Evolutionary conservation across 1,139 yeast genomes (phyloP).

Genomic region (Saccharomyces pastorianus): DNA sequence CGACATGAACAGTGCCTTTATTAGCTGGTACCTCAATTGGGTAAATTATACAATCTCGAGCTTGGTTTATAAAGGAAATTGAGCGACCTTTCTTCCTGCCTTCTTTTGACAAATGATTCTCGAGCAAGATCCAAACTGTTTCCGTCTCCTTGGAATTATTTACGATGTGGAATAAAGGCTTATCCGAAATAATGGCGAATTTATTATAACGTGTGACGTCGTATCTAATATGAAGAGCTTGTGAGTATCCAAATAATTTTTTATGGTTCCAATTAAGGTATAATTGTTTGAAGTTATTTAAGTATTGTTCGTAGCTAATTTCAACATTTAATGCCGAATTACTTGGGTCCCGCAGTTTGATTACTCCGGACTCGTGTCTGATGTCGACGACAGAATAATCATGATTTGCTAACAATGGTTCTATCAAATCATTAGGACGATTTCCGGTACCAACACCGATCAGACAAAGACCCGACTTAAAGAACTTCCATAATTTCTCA

Average conservation of each 20-base stretch:
- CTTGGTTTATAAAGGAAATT: slow-evolving; percentile 19
- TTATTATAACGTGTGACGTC: slow-evolving; percentile 15
- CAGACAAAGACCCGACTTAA: slow-evolving; percentile 33
- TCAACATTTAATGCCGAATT: slow-evolving; percentile 21
- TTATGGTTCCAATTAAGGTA: slow-evolving; percentile 64
- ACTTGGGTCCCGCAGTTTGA: slow-evolving; percentile 53
- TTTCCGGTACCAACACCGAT: slow-evolving; percentile 66
- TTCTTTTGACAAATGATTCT: slow-evolving; percentile 21
- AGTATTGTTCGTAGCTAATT: slow-evolving; percentile 32
- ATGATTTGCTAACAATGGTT: slow-evolving; percentile 46
- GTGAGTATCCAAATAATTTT: slow-evolving; percentile 29
- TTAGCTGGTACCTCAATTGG: slow-evolving; percentile 12
- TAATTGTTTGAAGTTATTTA: slow-evolving; percentile 45
- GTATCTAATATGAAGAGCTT: slow-evolving; percentile 35
- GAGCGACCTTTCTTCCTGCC: not conserved
- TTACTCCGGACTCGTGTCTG: slow-evolving; percentile 18
- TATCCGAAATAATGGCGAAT: slow-evolving; percentile 28
- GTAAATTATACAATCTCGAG: slow-evolving; percentile 13
- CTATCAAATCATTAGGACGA: slow-evolving; percentile 24
- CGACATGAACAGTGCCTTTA: slow-evolving; percentile 24
- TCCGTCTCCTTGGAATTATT: slow-evolving; percentile 33
- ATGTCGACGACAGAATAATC: slow-evolving; percentile 54
- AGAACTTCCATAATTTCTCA: slow-evolving; percentile 34
- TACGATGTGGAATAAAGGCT: slow-evolving; percentile 43
- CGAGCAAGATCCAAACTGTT: slow-evolving; percentile 47